These are phyloP conservation scores for Sporisorium graminicola DNA, from an alignment of 1,284 basidiomycete genomes.

Conservation along the genomic window DNA sequence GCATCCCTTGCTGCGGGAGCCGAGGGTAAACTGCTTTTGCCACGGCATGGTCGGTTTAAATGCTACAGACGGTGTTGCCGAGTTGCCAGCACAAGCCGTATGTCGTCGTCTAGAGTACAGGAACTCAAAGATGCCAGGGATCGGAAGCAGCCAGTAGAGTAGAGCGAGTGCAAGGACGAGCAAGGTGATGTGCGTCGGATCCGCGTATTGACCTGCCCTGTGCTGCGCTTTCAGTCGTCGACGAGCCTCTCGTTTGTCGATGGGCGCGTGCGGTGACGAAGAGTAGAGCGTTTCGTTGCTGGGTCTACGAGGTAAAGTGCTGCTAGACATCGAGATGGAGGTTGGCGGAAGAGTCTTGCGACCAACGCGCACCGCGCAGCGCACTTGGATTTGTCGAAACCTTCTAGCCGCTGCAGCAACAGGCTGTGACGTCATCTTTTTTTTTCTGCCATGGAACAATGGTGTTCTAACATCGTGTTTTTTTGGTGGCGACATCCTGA, in stretches of 20 bases:
- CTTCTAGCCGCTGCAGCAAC: background rate
- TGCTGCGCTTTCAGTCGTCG: slow-evolving; percentile 39
- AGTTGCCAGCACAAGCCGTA: slow-evolving; percentile 1
- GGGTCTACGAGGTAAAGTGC: background rate
- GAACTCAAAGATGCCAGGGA: slow-evolving; percentile 43
- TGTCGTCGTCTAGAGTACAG: slow-evolving; percentile 22
- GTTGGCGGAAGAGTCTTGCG: background rate
- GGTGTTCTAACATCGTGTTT: background rate
- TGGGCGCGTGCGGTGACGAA: slow-evolving; percentile 36
- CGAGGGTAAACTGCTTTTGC: slow-evolving; percentile 84
- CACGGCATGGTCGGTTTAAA: slow-evolving; percentile 78
- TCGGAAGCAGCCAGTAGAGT: slow-evolving; percentile 46
- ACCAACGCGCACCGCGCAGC: background rate
- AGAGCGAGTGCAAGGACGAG: slow-evolving; percentile 33
- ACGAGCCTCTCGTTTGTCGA: slow-evolving; percentile 46
- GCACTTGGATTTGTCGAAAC: background rate
- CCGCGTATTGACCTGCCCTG: slow-evolving; percentile 39
- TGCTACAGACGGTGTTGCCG: background rate
- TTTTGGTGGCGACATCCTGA: no score
- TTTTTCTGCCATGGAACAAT: background rate
- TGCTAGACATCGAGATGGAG: slow-evolving; percentile 31
- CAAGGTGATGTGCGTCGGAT: slow-evolving; percentile 43
- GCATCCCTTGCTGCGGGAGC: slow-evolving; percentile 73
- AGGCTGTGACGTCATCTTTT: slow-evolving; percentile 1
- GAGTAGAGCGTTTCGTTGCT: slow-evolving; percentile 34